Evolutionary conservation across 23 red algal species (phyloP).

Genomic region (Pyropia haitanensis): DNA sequence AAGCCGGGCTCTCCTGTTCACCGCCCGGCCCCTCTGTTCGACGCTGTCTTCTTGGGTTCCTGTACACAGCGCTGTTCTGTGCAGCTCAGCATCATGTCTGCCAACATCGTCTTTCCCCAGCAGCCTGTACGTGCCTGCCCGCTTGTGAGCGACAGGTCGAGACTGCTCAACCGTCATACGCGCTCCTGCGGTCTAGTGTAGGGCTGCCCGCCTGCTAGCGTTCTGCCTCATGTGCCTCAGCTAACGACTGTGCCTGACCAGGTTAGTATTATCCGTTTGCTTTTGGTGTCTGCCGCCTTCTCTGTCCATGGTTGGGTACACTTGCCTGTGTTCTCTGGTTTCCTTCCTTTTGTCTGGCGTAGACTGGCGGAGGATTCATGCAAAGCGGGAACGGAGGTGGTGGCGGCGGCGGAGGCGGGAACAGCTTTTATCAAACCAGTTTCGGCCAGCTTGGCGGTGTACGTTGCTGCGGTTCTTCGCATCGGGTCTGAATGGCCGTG

Average conservation of each 20-base stretch:
- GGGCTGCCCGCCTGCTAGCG: no score
- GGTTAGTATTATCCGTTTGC: neutral
- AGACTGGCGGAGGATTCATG: neutral
- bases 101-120: no score
- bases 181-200: no score
- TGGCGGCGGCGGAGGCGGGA: neutral
- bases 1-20: no score
- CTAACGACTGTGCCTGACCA: neutral
- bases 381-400: slow-evolving; percentile 3
- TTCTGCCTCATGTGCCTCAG: no score
- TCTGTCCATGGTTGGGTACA: neutral
- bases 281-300: slow-evolving; percentile 1
- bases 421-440: slow-evolving; percentile 56
- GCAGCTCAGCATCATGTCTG: no score
- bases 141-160: no score
- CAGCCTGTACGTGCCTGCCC: no score
- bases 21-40: no score
- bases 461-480: neutral
- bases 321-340: neutral
- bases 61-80: no score
- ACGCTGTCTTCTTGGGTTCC: no score
- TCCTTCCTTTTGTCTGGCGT: neutral
- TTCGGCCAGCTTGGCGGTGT: slow-evolving; percentile 34
- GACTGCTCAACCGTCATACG: no score
- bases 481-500: slow-evolving; percentile 1